A percentile compares a stretch with the other conserved stretches of the same genome.
Conservation (phyloP, 2,329 filamentous ascomycete genomes). For the Tolypocladium nubicola region DNA sequence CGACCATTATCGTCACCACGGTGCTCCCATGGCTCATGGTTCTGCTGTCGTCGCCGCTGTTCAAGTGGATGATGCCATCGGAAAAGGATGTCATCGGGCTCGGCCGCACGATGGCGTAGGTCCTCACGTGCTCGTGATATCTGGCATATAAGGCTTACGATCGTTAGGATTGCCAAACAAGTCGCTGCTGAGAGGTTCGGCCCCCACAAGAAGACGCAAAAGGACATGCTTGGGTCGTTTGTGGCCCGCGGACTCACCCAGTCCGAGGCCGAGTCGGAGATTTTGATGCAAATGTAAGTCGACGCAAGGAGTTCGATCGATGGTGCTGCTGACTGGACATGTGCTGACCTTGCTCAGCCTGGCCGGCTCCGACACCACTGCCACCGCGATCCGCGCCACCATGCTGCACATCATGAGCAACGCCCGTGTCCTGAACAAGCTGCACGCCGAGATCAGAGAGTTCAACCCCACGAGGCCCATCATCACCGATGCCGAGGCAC, state of each 20-base stretch:
- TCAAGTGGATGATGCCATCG: slow-evolving; percentile 29
- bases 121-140: not conserved
- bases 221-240: slow-evolving; percentile 41
- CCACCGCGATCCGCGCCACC: slow-evolving; percentile 41
- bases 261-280: slow-evolving; percentile 31
- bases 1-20: slow-evolving; percentile 9
- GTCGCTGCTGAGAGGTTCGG: slow-evolving; percentile 35
- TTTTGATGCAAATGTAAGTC: slow-evolving; percentile 24
- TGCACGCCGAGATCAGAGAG: slow-evolving; percentile 22
- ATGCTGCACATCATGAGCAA: slow-evolving; percentile 42
- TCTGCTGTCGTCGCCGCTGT: slow-evolving; percentile 26
- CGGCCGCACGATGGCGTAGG: slow-evolving; percentile 34
- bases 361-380: slow-evolving; percentile 48
- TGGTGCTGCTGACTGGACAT: not conserved
- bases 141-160: not conserved
- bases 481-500: slow-evolving; percentile 22
- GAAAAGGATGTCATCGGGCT: slow-evolving; percentile 26
- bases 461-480: slow-evolving; percentile 8
- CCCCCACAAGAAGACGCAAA: slow-evolving; percentile 27
- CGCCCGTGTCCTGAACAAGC: slow-evolving; percentile 31
- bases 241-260: slow-evolving; percentile 26
- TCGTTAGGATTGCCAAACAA: slow-evolving; percentile 28
- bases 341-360: slow-evolving; percentile 19
- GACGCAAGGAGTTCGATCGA: not conserved
- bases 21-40: slow-evolving; percentile 12